These are phyloP conservation scores for Cladosporium sp. DNA, from an alignment of 2,329 filamentous ascomycete species.

Conservation along the genomic window DNA sequence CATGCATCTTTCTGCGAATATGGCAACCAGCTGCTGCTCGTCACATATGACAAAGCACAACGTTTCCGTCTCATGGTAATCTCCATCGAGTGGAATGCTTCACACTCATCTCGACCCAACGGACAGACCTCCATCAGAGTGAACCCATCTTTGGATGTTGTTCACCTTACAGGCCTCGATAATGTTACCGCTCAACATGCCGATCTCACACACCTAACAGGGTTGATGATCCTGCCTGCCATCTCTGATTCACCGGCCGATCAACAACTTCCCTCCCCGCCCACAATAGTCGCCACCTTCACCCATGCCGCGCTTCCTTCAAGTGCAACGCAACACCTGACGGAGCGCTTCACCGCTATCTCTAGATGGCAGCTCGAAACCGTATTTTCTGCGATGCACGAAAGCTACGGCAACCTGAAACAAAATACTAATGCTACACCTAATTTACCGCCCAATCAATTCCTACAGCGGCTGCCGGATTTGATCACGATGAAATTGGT, in stretches of 20 bases:
- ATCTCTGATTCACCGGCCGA: conserved; percentile 49
- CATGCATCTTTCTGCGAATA: conserved; percentile 66
- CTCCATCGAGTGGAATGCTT: conserved; percentile 66
- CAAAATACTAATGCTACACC: conserved; percentile 17
- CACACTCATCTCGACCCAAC: conserved; percentile 30
- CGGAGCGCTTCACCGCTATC: conserved; percentile 68
- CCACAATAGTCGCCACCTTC: conserved; percentile 67
- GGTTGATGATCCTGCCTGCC: conserved; percentile 33
- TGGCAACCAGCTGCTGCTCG: conserved; percentile 56
- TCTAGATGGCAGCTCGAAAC: conserved; percentile 77
- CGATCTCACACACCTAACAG: conserved; percentile 23
- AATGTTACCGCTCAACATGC: conserved; percentile 25
- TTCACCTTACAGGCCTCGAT: conserved; percentile 24
- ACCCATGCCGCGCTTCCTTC: conserved; percentile 44
- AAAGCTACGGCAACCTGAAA: conserved; percentile 35
- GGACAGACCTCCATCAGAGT: conserved; percentile 4
- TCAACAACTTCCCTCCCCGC: conserved; percentile 40
- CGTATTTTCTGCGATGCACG: conserved; percentile 26
- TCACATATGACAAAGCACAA: conserved; percentile 64
- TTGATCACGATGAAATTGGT: conserved; percentile 66
- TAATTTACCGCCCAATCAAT: conserved; percentile 29
- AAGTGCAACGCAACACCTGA: conserved; percentile 48
- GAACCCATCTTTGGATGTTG: conserved; percentile 24
- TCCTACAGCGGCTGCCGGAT: conserved; percentile 63
- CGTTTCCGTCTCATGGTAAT: conserved; percentile 72